A percentile compares a stretch with the other conserved stretches of the same genome.
These are phyloP conservation scores for Monosporascus sp. DNA, from an alignment of 2,329 filamentous ascomycete species.

Conservation along the genomic window DNA sequence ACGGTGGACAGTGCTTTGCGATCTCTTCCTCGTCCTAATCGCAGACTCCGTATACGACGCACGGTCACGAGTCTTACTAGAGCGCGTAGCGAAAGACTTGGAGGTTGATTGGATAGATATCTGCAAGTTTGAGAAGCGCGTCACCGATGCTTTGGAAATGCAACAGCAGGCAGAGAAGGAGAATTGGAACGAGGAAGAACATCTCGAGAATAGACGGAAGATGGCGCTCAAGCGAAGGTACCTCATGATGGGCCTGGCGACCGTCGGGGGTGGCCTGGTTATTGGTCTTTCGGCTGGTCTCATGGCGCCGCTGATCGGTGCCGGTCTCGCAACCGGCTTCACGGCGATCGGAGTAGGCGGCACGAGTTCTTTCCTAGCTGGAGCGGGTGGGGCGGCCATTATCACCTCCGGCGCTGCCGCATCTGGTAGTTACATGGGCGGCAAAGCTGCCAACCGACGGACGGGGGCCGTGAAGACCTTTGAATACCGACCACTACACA, in stretches of 20 bases:
- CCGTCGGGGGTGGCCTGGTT: conserved; percentile 88
- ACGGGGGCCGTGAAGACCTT: conserved; percentile 94
- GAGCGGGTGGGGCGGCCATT: conserved; percentile 85
- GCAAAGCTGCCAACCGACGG: conserved; percentile 76
- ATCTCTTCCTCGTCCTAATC: conserved; percentile 91
- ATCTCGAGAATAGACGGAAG: conserved; percentile 83
- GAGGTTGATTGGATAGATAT: conserved; percentile 88
- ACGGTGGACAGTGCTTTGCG: conserved; percentile 93
- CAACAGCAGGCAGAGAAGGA: conserved; percentile 91
- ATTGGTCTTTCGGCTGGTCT: conserved; percentile 92
- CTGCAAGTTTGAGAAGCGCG: conserved; percentile 92
- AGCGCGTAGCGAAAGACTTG: conserved; percentile 74
- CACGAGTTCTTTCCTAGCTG: conserved; percentile 82
- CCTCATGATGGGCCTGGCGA: conserved; percentile 94
- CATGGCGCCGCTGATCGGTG: conserved; percentile 88
- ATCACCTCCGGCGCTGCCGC: conserved; percentile 87
- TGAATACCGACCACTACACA: conserved; percentile 92
- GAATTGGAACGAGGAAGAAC: conserved; percentile 95
- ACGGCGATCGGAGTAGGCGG: conserved; percentile 91
- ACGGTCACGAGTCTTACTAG: conserved; percentile 77
- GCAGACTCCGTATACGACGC: conserved; percentile 93
- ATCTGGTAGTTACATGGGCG: conserved; percentile 81
- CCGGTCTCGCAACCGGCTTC: conserved; percentile 88
- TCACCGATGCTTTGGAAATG: conserved; percentile 96
- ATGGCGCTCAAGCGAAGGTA: conserved; percentile 75